A percentile compares a stretch with the other conserved stretches of the same genome.
These are phyloP conservation scores for Coemansia erecta DNA, from an alignment of 192 early-diverging fungal genomes.

Conservation along the genomic window DNA sequence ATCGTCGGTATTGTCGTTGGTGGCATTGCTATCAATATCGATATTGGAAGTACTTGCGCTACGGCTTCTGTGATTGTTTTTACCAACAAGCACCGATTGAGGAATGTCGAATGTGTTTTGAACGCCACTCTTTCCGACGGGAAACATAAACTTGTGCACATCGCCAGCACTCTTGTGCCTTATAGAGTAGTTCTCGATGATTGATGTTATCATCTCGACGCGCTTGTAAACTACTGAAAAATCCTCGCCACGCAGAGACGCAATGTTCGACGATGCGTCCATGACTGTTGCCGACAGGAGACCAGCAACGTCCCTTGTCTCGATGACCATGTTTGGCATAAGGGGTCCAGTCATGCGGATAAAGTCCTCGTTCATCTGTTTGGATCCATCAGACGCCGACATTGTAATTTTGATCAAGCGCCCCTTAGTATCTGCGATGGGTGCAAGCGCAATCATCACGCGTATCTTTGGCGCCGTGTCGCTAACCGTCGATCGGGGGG, in stretches of 20 bases:
- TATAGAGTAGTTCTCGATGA: conserved; percentile 25
- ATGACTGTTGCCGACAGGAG: conserved; percentile 42
- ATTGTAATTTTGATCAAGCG: conserved; percentile 34
- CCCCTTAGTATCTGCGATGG: conserved; percentile 26
- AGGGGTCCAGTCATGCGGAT: conserved; percentile 45
- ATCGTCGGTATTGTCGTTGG: too few relatives aligned
- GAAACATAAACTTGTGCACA: conserved; percentile 42
- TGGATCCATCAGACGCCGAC: conserved; percentile 29
- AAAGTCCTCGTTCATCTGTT: conserved; percentile 46
- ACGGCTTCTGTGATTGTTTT: neutral
- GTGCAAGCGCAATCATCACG: conserved; percentile 34
- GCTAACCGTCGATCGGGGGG: conserved; percentile 1
- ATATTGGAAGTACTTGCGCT: too few relatives aligned
- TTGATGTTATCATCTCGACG: conserved; percentile 32
- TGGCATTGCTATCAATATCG: too few relatives aligned
- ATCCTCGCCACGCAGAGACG: conserved; percentile 39
- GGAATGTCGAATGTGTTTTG: conserved; percentile 22
- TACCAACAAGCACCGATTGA: neutral
- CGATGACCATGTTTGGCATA: conserved; percentile 30
- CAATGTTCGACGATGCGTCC: conserved; percentile 46
- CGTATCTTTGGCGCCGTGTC: conserved; percentile 12
- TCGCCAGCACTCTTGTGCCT: conserved; percentile 14
- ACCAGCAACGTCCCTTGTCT: conserved; percentile 24
- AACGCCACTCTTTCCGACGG: conserved; percentile 39
- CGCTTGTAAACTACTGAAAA: conserved; percentile 45